Evolutionary conservation across 108 stramenopile genomes (phyloP).

Genomic region (Thalassiosira profunda): DNA sequence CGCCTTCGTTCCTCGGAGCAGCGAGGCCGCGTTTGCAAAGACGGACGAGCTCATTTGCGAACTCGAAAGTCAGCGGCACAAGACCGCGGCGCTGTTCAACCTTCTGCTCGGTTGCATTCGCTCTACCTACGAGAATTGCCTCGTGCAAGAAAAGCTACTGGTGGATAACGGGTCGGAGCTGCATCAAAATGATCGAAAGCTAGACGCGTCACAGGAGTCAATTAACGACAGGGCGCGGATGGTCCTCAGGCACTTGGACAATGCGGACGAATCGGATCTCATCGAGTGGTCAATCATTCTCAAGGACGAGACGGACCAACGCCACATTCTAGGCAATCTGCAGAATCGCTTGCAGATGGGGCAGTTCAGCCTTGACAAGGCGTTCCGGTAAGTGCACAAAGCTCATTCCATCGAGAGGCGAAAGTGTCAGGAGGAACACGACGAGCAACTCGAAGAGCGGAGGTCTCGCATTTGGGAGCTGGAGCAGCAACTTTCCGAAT

Average conservation of each 20-base stretch:
- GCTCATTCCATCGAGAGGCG: conserved; percentile 16
- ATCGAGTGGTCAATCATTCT: conserved; percentile 41
- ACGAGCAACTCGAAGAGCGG: conserved; percentile 14
- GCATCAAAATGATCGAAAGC: conserved; percentile 13
- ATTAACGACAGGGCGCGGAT: conserved; percentile 34
- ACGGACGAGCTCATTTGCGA: conserved; percentile 34
- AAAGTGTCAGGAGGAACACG: conserved; percentile 19
- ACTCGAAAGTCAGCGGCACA: conserved; percentile 16
- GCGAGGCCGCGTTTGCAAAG: conserved; percentile 23
- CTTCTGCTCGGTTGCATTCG: conserved; percentile 37
- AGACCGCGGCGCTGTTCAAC: conserved; percentile 8
- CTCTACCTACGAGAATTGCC: conserved; percentile 37
- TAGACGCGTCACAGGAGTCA: conserved; percentile 3
- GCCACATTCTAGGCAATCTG: conserved; percentile 35
- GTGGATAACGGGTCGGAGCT: conserved; percentile 26
- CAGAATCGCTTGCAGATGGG: conserved; percentile 47
- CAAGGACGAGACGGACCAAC: conserved; percentile 28
- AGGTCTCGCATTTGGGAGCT: conserved; percentile 26
- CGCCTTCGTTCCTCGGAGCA: conserved; percentile 13
- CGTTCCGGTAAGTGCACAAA: conserved; percentile 31
- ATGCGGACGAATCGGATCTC: conserved; percentile 27
- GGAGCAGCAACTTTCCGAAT: conserved; percentile 13
- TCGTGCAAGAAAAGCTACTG: conserved; percentile 38
- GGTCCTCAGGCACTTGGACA: conserved; percentile 19
- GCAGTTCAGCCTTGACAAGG: conserved; percentile 41